These are phyloP conservation scores for Eutypa lata DNA, from an alignment of 2,329 filamentous ascomycete genomes.

Conservation along the genomic window DNA sequence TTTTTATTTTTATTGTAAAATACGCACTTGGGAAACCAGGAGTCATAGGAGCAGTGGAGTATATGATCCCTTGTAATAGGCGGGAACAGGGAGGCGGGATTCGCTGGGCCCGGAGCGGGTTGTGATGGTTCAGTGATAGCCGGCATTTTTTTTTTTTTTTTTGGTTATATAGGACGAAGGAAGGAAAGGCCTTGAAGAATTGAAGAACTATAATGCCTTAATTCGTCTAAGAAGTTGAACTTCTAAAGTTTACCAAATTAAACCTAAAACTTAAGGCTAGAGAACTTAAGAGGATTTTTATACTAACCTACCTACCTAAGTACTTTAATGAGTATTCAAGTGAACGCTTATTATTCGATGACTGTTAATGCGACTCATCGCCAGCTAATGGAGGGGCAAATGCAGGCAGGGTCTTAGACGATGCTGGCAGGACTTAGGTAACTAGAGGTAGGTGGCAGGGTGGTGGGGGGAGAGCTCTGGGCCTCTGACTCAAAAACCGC, in stretches of 20 bases:
- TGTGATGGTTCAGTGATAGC: slow-evolving; percentile 17
- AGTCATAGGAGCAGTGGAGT: slow-evolving; percentile 89
- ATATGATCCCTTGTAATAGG: slow-evolving; percentile 85
- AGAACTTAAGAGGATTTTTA: too few species aligned
- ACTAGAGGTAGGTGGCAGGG: background rate
- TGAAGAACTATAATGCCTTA: too few species aligned
- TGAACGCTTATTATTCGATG: too few species aligned
- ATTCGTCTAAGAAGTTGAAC: too few species aligned
- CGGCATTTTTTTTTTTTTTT: slow-evolving; percentile 22
- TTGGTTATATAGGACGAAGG: background rate
- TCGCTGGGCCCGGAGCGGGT: slow-evolving; percentile 10
- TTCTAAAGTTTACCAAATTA: too few species aligned
- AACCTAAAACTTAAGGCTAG: too few species aligned
- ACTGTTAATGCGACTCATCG: slow-evolving; percentile 1
- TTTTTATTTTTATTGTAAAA: too few species aligned
- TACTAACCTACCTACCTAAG: too few species aligned
- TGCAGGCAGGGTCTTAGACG: background rate
- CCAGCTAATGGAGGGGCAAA: slow-evolving; percentile 9
- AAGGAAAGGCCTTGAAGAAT: too few species aligned
- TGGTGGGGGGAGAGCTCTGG: too few species aligned
- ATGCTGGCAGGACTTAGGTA: background rate
- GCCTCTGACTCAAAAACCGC: slow-evolving; percentile 10
- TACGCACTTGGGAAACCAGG: slow-evolving; percentile 75
- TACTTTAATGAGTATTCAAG: too few species aligned
- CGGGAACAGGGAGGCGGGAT: slow-evolving; percentile 55